Evolutionary conservation across 2,329 filamentous ascomycete species (phyloP), one percentile per base, ranked within the genome.

Genomic region (Sclerotinia spermophila): DNA sequence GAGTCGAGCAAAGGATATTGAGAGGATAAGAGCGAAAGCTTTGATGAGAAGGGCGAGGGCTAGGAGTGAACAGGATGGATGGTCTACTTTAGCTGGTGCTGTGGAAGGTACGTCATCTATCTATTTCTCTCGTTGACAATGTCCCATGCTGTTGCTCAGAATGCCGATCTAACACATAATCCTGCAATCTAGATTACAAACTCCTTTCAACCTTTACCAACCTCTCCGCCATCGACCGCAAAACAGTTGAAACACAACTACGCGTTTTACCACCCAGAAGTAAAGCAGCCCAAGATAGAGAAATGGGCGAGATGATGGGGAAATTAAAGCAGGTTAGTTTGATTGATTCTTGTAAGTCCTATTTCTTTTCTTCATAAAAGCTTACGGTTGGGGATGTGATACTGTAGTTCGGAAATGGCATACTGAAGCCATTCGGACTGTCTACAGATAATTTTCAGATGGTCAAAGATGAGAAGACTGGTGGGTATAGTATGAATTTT

Each of bases 291-390:
- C 93, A 94, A 81, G 91, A 97, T 78, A 87, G 86, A 75, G 96
- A 99, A 81, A 93, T 96, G 87, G 90, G 87, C 3, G 95, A 99
- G 82, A 97, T 98, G 94, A 97, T 97, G 94, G 92, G 91, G 27
- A 97, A 98, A 83, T 82, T 99, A 76, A 97, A 97, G 79, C 89
- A 91, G 76, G 87, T 89, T 74, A 82, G 86, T 84, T 66, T 27
- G 38, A 60, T 40, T 38, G 24, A 66, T 65, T 56, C 30, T 64
- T 56, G 60, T 66, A 56, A 65, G 68, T 53, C 17, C 2, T n/a
- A n/a, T 40, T 19, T 53, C 21, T 53, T n/a, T 55, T 65, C 11
- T 44, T 53, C 58, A 30, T 70, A 44, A 56, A 61, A 30, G 66
- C 66, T 68, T 68, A 68, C 66, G 40, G 42, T 60, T 68, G 40